phyloP scores from a whole-genome alignment of 495 filamentous ascomycete species.

The Tetracladium setigerum region DNA sequence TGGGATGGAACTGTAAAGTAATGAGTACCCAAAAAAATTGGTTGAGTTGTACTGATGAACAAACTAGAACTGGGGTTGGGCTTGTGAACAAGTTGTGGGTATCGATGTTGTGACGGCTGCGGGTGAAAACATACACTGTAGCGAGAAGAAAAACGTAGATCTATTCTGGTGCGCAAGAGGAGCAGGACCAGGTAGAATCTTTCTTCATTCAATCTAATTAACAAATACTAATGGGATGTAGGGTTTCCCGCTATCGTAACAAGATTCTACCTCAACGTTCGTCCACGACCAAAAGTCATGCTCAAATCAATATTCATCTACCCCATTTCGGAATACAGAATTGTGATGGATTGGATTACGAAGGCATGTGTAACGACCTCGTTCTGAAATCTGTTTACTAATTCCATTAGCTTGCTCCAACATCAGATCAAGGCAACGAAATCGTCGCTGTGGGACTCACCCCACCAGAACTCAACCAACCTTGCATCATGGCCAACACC shows the following conservation, averaged over 20 bases:
- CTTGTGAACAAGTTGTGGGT: slow-evolving; percentile 37
- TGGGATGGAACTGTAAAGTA: slow-evolving; percentile 47
- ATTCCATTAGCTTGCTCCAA: slow-evolving; percentile 22
- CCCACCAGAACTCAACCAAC: slow-evolving; percentile 20
- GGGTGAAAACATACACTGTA: slow-evolving; percentile 31
- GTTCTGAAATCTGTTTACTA: background rate
- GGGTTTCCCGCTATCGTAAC: slow-evolving; percentile 44
- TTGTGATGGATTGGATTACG: slow-evolving; percentile 36
- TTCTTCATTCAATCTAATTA: background rate
- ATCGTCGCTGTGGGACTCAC: slow-evolving; percentile 31
- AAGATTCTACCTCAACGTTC: slow-evolving; percentile 34
- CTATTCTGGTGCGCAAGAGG: slow-evolving; percentile 45
- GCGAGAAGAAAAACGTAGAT: slow-evolving; percentile 33
- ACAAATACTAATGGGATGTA: background rate
- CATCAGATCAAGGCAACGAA: slow-evolving; percentile 33
- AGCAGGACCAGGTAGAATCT: slow-evolving; percentile 34
- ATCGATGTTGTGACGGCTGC: slow-evolving; percentile 43
- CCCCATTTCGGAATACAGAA: slow-evolving; percentile 30
- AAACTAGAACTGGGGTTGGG: slow-evolving; percentile 45
- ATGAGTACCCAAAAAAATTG: slow-evolving; percentile 9
- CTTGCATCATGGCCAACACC: slow-evolving; percentile 32
- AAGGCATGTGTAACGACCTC: slow-evolving; percentile 18
- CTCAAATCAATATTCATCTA: slow-evolving; percentile 38
- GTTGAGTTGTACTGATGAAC: background rate
- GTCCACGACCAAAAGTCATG: slow-evolving; percentile 25